phyloP scores from a whole-genome alignment of 176 grass and related monocot species.

The Phoenix roebelenii region DNA sequence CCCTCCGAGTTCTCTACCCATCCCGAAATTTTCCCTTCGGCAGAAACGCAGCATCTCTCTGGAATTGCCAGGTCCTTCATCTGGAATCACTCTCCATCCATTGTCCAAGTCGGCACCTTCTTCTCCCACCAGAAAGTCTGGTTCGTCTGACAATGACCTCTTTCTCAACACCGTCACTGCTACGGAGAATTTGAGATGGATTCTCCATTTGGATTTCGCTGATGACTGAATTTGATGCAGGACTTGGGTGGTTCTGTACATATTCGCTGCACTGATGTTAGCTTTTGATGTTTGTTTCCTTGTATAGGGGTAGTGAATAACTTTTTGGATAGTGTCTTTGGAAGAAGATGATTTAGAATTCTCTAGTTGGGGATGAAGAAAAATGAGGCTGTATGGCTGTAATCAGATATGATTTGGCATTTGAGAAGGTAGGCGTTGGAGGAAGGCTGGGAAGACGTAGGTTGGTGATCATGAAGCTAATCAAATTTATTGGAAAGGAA shows the following conservation, averaged over 20 bases:
- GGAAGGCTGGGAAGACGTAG: no score
- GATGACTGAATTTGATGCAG: slow-evolving; percentile 24
- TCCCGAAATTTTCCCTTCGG: slow-evolving; percentile 82
- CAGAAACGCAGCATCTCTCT: slow-evolving; percentile 68
- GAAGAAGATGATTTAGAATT: no score
- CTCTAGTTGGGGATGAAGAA: no score
- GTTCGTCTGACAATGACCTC: slow-evolving; percentile 14
- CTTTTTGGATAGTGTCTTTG: not conserved
- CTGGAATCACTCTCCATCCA: slow-evolving; percentile 21
- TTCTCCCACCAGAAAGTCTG: slow-evolving; percentile 40
- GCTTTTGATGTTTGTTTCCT: not conserved
- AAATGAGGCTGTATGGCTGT: no score
- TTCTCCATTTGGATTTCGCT: slow-evolving; percentile 50
- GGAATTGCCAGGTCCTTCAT: slow-evolving; percentile 33
- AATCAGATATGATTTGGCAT: no score
- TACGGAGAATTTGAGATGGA: slow-evolving; percentile 82
- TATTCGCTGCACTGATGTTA: slow-evolving; percentile 24
- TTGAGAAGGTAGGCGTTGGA: no score
- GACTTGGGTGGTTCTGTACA: slow-evolving; percentile 19
- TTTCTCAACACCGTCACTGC: slow-evolving; percentile 41
- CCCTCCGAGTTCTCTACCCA: slow-evolving; percentile 74
- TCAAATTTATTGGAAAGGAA: no score
- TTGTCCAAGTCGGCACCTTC: slow-evolving; percentile 68
- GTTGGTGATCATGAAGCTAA: no score
- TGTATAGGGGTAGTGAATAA: slow-evolving; percentile 31